Base-by-base conservation (phyloP, 139 green algal genomes). In the Microglena sp. region DNA sequence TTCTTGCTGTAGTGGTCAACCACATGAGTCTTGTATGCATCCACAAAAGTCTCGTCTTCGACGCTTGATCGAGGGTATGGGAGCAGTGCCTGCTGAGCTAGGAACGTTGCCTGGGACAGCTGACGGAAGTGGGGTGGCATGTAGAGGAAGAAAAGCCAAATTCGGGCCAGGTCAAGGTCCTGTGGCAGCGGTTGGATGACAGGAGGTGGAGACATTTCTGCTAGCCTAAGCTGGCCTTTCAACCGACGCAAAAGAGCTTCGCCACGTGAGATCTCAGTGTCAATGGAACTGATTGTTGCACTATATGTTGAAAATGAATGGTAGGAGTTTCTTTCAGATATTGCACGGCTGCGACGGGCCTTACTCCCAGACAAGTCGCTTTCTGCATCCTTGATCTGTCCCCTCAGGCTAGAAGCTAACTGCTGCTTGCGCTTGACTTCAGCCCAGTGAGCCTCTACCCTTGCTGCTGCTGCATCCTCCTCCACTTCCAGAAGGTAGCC, bases 71-170 rank as follows among this genome's bases (percentile, higher is more conserved):
- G 15, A 22, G 8, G 7, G 22, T 4, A 15, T 27, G 73, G 77
- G 34, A 79, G 64, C 60, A 79, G 74, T 67, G 79, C 31, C 60
- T 84, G 69, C 77, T 84, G 73, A 2, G 77, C 77, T 36, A 81
- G 45, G 70, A 81, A 81, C 36, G 35, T 67, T n/a, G 43, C 21
- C 4, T 70, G 60, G 4, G 66, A 68, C 45, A 84, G 70, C 28
- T 62, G 33, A 18, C 70, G 60, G 43, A 84, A 36, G 45, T 70
- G 24, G 0, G 63, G 53, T 22, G 73, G 73, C 73, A 78, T 84
- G 64, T 84, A 56, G 40, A 81, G 56, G 58, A 82, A 81, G 60
- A 84, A 81, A 8, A 84, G 64, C 77, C 70, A 79, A 29, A 26
- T 22, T 2, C 28, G 46, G 0, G 74, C 74, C 1, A 15, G 11